These are phyloP conservation scores for Candida fluviatilis DNA, from an alignment of 805 yeast genomes.

Conservation along the genomic window DNA sequence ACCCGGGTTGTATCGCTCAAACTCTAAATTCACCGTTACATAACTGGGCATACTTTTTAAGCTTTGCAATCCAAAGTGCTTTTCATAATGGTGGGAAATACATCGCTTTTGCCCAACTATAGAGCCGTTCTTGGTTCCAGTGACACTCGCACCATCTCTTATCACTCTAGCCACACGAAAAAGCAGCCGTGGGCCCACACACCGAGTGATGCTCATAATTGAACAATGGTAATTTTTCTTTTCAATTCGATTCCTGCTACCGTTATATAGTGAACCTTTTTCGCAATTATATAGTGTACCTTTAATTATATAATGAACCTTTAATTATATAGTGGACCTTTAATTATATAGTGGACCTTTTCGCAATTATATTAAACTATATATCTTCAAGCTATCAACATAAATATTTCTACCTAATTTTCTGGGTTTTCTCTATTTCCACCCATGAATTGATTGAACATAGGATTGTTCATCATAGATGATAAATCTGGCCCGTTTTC, in stretches of 20 bases:
- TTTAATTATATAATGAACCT: too few relatives aligned
- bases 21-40: neutral
- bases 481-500: constrained; percentile 55
- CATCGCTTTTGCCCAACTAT: neutral
- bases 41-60: neutral
- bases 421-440: constrained; percentile 19
- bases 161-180: too few relatives aligned
- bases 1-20: constrained; percentile 9
- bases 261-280: too few relatives aligned
- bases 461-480: constrained; percentile 78
- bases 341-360: too few relatives aligned
- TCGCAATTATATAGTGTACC: too few relatives aligned
- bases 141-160: neutral
- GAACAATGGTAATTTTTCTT: too few relatives aligned
- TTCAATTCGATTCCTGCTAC: too few relatives aligned
- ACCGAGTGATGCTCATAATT: too few relatives aligned
- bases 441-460: constrained; percentile 66
- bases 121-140: too few relatives aligned
- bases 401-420: neutral
- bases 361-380: neutral
- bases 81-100: neutral
- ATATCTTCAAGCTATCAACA: neutral
- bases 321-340: too few relatives aligned
- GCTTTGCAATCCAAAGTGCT: neutral
- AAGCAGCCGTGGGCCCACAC: too few relatives aligned